These are phyloP conservation scores for Penicillium sp. DNA, from an alignment of 2,329 filamentous ascomycete genomes.

Conservation along the genomic window DNA sequence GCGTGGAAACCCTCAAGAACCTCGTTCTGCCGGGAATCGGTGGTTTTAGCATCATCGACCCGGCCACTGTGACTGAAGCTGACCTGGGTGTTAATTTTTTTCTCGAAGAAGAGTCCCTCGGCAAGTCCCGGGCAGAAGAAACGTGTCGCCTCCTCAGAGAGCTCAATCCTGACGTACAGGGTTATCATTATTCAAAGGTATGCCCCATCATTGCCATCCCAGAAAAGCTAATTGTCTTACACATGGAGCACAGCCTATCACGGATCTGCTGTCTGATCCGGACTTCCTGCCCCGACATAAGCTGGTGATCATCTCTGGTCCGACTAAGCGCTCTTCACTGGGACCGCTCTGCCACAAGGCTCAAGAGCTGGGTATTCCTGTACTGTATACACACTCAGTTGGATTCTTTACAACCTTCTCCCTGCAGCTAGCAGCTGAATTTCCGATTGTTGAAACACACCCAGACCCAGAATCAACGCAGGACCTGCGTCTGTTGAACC, in stretches of 20 bases:
- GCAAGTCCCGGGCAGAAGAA: conserved; percentile 73
- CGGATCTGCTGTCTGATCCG: conserved; percentile 37
- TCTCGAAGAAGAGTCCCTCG: conserved; percentile 73
- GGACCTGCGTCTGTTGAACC: conserved; percentile 77
- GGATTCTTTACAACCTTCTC: conserved; percentile 91
- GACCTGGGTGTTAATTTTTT: conserved; percentile 98
- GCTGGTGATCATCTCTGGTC: conserved; percentile 60
- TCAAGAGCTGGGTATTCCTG: conserved; percentile 61
- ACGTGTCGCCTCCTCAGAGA: conserved; percentile 75
- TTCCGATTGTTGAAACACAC: conserved; percentile 93
- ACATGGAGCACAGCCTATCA: conserved; percentile 33
- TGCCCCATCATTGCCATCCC: conserved; percentile 3
- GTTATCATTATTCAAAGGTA: conserved; percentile 64
- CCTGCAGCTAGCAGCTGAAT: conserved; percentile 71
- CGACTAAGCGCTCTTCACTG: conserved; percentile 55
- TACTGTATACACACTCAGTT: conserved; percentile 80
- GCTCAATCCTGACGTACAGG: conserved; percentile 87
- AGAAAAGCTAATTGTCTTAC: neutral
- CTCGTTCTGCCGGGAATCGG: conserved; percentile 92
- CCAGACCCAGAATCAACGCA: conserved; percentile 80
- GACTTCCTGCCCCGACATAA: conserved; percentile 51
- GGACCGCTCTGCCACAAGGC: conserved; percentile 51
- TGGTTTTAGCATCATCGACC: conserved; percentile 85
- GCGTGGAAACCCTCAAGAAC: conserved; percentile 91
- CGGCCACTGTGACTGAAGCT: conserved; percentile 68